Evolutionary conservation across 306 rosid genomes (phyloP).

Genomic region (Prosopis cineraria): DNA sequence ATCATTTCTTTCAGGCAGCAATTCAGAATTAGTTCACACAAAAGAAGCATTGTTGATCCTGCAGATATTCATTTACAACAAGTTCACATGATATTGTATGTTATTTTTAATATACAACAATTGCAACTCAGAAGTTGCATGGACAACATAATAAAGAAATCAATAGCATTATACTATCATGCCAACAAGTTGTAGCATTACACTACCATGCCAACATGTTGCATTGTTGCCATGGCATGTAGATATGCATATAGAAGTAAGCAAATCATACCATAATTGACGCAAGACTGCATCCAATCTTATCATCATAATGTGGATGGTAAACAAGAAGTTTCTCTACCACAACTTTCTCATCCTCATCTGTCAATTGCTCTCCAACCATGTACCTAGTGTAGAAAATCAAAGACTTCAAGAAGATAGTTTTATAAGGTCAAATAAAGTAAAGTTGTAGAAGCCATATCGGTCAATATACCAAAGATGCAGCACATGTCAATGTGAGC

Average conservation of each 20-base stretch:
- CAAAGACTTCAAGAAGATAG: neutral
- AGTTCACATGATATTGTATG: too few species aligned
- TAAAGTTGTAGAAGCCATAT: neutral
- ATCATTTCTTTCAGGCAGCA: neutral
- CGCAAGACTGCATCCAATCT: slow-evolving; percentile 87
- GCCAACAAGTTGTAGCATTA: neutral
- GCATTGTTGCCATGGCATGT: neutral
- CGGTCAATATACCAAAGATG: neutral
- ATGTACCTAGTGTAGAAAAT: slow-evolving; percentile 45
- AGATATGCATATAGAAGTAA: neutral
- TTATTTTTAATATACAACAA: too few species aligned
- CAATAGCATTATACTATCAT: neutral
- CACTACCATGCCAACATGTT: neutral
- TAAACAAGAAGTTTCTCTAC: slow-evolving; percentile 70
- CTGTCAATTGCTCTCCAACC: slow-evolving; percentile 62
- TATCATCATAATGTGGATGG: slow-evolving; percentile 82
- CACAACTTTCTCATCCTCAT: slow-evolving; percentile 67
- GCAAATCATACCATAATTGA: slow-evolving; percentile 65
- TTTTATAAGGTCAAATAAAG: neutral
- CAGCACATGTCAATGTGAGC: neutral
- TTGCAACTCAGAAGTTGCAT: too few species aligned
- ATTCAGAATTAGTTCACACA: neutral
- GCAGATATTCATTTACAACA: neutral
- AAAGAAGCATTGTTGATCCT: neutral
- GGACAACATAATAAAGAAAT: neutral